Evolutionary conservation across 129 eudicot genomes (phyloP), one percentile per base, ranked within the genome.

Genomic region (Heracleum sosnowskyi): DNA sequence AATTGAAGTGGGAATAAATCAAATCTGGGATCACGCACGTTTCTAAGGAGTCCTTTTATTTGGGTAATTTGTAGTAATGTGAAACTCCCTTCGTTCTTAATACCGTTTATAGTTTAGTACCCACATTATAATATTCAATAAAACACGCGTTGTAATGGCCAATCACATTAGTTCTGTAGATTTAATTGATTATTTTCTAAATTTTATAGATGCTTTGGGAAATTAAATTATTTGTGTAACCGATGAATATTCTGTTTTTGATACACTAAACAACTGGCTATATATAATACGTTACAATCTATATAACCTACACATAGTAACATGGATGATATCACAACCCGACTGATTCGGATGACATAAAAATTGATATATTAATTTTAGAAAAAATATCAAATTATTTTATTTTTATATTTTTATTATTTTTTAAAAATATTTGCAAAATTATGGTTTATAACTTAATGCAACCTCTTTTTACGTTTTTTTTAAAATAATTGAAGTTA

Each of bases 21-120:
- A 69, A 79, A 79, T 79, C 82, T 45, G 76, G 36, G 76, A 79
- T 79, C 70, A 29, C 81, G 34, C 57, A 39, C 26, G 75, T 35
- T 70, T 37, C 10, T 66, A 17, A 39, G 15, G 75, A 70, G 47
- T 73, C 76, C 22, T 73, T 73, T 15, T 37, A 41, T 73, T 40
- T 41, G 76, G 76, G 76, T 39, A 24, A 39, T 73, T 41, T 39
- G 22, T 41, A 73, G 29, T 73, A 73, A 41, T 41, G 22, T 11
- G 10, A 39, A 73, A 70, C 42, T 70, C 36, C 39, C 33, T 2
- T 39, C 39, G 42, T 39, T 70, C 75, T 70, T 70, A 22, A 70
- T 70, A 70, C 75, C 75, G 75, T 70, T 70, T 70, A 37, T 70
- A 70, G 72, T 66, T 28, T 66, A 66, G 40, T 10, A 10, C 66